A percentile compares a stretch with the other conserved stretches of the same genome.
Evolutionary conservation across 2,329 filamentous ascomycete genomes (phyloP).

Genomic region (Huntiella omanensis): DNA sequence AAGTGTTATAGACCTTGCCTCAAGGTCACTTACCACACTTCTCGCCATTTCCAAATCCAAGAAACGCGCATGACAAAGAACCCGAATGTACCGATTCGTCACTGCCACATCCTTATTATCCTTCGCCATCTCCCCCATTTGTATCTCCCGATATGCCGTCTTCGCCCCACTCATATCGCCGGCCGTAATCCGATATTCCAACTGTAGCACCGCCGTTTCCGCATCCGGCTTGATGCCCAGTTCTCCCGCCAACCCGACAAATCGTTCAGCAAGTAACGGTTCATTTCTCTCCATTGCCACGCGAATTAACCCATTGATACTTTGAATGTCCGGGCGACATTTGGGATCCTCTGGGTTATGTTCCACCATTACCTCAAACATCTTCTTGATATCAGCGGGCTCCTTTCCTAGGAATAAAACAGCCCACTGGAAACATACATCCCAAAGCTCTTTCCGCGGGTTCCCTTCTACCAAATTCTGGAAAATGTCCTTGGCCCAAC

Average conservation of each 20-base stretch:
- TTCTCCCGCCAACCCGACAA: constrained; percentile 46
- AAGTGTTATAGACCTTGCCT: constrained; percentile 49
- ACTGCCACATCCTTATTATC: constrained; percentile 38
- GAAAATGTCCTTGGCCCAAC: constrained; percentile 45
- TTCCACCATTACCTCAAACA: constrained; percentile 48
- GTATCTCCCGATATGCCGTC: constrained; percentile 43
- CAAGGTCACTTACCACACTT: constrained; percentile 52
- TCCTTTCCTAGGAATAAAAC: constrained; percentile 49
- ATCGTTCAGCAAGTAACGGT: constrained; percentile 52
- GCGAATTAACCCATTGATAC: constrained; percentile 59
- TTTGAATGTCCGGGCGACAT: constrained; percentile 42
- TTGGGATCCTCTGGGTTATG: constrained; percentile 27
- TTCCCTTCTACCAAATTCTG: constrained; percentile 27
- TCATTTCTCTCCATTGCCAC: constrained; percentile 54
- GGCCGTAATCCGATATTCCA: constrained; percentile 56
- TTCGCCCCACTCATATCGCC: constrained; percentile 54
- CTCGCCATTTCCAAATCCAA: constrained; percentile 54
- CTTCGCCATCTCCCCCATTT: constrained; percentile 27
- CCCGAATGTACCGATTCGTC: constrained; percentile 53
- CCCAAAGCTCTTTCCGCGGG: constrained; percentile 41
- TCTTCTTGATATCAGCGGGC: constrained; percentile 52
- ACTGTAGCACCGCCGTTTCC: constrained; percentile 52
- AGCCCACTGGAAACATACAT: constrained; percentile 58
- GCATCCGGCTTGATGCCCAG: constrained; percentile 48
- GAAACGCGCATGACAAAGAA: constrained; percentile 40